phyloP scores from a whole-genome alignment of 495 filamentous ascomycete species.

The Tuber calosporum region DNA sequence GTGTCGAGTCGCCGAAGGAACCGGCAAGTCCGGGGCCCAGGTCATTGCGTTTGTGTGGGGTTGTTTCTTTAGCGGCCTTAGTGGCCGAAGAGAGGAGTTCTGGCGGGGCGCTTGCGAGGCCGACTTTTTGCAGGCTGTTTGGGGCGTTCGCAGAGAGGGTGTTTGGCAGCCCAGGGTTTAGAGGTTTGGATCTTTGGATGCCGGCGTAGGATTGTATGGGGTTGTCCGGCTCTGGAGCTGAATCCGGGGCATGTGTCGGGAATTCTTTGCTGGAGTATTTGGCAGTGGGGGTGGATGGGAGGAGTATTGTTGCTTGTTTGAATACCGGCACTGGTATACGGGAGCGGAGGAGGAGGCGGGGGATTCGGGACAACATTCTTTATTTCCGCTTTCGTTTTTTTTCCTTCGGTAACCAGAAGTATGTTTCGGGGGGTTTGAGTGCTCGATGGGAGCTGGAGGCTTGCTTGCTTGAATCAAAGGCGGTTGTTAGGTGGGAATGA shows the following conservation, averaged over 20 bases:
- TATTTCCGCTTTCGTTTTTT: background rate
- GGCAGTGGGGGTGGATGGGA: conserved; percentile 45
- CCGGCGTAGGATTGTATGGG: conserved; percentile 47
- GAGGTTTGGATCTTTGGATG: conserved; percentile 50
- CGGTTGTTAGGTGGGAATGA: background rate
- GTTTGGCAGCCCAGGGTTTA: conserved; percentile 59
- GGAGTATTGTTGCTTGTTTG: conserved; percentile 34
- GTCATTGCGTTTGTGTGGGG: background rate
- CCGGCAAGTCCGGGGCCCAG: conserved; percentile 20
- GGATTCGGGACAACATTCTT: conserved; percentile 17
- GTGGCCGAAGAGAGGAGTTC: conserved; percentile 48
- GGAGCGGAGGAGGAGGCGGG: conserved; percentile 40
- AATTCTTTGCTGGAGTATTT: conserved; percentile 41
- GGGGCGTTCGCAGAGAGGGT: conserved; percentile 52
- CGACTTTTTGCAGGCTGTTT: conserved; percentile 56
- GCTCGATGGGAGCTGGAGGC: background rate
- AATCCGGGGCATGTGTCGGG: background rate
- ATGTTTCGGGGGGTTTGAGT: background rate
- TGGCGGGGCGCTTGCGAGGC: conserved; percentile 53
- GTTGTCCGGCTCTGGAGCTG: background rate
- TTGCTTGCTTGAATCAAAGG: background rate
- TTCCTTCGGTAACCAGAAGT: background rate
- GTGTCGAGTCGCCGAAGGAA: conserved; percentile 29
- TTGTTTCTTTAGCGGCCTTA: background rate
- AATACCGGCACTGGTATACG: conserved; percentile 40